A percentile compares a stretch with the other conserved stretches of the same genome.
phyloP scores from a whole-genome alignment of 495 filamentous ascomycete species.

The Penicillium samsonianum region DNA sequence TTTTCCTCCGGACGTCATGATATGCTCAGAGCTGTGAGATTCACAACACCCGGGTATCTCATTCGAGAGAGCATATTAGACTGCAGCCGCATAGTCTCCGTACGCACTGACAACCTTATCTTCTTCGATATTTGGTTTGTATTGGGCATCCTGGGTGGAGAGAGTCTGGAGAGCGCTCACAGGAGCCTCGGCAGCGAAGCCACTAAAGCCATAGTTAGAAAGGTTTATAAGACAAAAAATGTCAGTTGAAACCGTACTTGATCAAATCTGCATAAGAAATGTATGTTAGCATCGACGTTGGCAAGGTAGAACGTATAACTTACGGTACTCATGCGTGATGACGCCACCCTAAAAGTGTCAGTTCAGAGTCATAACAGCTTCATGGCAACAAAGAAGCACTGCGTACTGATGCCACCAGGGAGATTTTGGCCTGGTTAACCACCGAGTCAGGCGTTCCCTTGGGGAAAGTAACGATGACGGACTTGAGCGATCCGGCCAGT shows the following conservation, averaged over 20 bases:
- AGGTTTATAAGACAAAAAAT: neutral
- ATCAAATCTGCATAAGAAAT: slow-evolving; percentile 44
- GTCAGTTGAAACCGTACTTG: slow-evolving; percentile 37
- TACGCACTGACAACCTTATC: slow-evolving; percentile 60
- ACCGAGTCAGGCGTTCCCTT: slow-evolving; percentile 69
- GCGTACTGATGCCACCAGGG: slow-evolving; percentile 66
- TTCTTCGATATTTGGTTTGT: slow-evolving; percentile 72
- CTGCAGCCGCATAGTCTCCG: slow-evolving; percentile 26
- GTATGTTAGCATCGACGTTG: slow-evolving; percentile 15
- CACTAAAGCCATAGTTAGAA: slow-evolving; percentile 50
- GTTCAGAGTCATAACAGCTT: neutral
- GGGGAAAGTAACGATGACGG: slow-evolving; percentile 77
- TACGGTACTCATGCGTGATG: slow-evolving; percentile 58
- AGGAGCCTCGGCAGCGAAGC: slow-evolving; percentile 73
- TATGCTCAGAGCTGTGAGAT: slow-evolving; percentile 13
- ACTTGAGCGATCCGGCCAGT: slow-evolving; percentile 62
- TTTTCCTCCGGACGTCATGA: slow-evolving; percentile 8
- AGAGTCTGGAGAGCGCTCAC: slow-evolving; percentile 67
- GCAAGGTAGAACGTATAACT: slow-evolving; percentile 24
- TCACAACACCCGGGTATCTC: slow-evolving; percentile 6
- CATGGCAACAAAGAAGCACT: slow-evolving; percentile 7
- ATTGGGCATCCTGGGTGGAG: slow-evolving; percentile 62
- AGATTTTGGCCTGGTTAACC: slow-evolving; percentile 67
- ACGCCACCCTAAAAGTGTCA: slow-evolving; percentile 28
- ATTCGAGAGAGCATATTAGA: neutral